Evolutionary conservation across 2,329 filamentous ascomycete genomes (phyloP), one percentile per base, ranked within the genome.

Genomic region (Gnomoniopsis sp.): DNA sequence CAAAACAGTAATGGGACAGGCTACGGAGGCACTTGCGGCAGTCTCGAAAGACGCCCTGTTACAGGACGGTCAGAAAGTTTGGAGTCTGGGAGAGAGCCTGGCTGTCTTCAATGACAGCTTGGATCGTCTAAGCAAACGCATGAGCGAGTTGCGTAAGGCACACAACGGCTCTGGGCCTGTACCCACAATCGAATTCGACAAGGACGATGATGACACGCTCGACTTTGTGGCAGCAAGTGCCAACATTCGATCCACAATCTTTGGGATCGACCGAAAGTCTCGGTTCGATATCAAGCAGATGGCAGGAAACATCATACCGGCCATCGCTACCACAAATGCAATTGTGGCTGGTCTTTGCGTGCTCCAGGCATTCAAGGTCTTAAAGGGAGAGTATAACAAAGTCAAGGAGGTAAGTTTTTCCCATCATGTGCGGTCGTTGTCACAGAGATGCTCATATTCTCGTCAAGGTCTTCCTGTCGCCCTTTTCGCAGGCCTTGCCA

Each of bases 221-320:
- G 93, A 99, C 69, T 98, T 99, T 71, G 95, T 99, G 7, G 85
- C 92, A 1, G 87, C 95, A 0, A 91, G 89, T 65, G 91, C 93
- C 33, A 99, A 99, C 68, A 84, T 99, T 23, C 86, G 95, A 48
- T 95, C 93, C 1, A 80, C 85, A 23, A 82, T 96, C n/a, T 99
- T 99, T 69, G 89, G 87, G 57, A 96, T 99, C 59, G 89, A 93
- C 55, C 77, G 80, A 4, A 93, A 91, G 71, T 96, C 92, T 22
- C 91, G 96, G 60, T 99, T 98, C 69, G 93, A 98, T 70, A 93
- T 95, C 68, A 99, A 99, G 77, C 90, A 99, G 75, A 99, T 98
- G 93, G 95, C 95, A 3, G 95, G 95, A 55, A 99, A 99, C 71
- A 99, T 99, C 67, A 99, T 99, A 62, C 95, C 95, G 1, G 95